Evolutionary conservation across 2,329 filamentous ascomycete species (phyloP).

Genomic region (Hypocrella siamensis): DNA sequence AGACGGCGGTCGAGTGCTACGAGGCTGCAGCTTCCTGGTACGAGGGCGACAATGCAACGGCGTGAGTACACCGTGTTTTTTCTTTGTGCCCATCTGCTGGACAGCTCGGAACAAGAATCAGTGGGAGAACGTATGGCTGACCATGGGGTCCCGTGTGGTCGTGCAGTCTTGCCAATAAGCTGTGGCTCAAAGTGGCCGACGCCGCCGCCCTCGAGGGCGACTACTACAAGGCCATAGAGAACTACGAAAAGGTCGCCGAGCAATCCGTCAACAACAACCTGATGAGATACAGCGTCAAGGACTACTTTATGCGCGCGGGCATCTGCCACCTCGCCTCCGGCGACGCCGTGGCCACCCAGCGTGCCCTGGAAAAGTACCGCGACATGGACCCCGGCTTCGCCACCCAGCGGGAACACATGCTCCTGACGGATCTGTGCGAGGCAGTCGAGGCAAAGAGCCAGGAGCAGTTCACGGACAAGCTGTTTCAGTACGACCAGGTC

Average conservation of each 20-base stretch:
- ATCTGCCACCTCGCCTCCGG: conserved; percentile 67
- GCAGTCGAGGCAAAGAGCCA: conserved; percentile 65
- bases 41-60: conserved; percentile 69
- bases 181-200: conserved; percentile 85
- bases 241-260: conserved; percentile 71
- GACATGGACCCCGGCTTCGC: conserved; percentile 67
- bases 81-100: no score
- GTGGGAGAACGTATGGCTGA: neutral
- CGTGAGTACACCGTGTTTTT: conserved; percentile 47
- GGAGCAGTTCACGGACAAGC: conserved; percentile 70
- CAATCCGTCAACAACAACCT: conserved; percentile 75
- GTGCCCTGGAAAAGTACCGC: conserved; percentile 68
- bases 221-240: conserved; percentile 68
- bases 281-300: conserved; percentile 88
- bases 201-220: conserved; percentile 67
- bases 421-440: conserved; percentile 62
- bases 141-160: neutral
- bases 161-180: conserved; percentile 71
- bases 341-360: conserved; percentile 63
- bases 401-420: conserved; percentile 63
- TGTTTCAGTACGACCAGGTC: conserved; percentile 82
- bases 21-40: conserved; percentile 81
- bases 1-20: conserved; percentile 68
- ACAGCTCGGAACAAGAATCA: neutral
- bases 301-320: conserved; percentile 87